Evolutionary conservation across 768 basidiomycete species (phyloP), one percentile per base, ranked within the genome.

Genomic region (Rhizopogon vesiculosus): DNA sequence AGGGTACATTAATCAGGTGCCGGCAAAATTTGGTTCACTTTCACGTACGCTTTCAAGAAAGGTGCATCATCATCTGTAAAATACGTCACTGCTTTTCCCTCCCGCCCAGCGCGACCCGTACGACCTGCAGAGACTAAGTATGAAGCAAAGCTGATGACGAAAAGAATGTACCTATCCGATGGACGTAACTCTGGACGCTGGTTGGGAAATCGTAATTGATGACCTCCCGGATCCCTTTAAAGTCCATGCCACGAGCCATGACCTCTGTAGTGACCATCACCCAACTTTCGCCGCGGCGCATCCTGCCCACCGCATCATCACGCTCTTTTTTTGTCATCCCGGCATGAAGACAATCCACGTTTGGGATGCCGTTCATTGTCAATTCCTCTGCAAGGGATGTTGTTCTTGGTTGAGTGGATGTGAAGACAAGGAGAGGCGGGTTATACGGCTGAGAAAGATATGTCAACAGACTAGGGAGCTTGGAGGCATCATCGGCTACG

Each of bases 141-240:
- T 33, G 18, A 7, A 15, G 28, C 3, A 42, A 42, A 22, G 22
- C 19, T 5, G 6, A 29, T 12, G 7, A 35, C 33, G n/a, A 44
- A 18, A 53, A 25, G 38, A 55, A 65, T 74, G 45, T 39, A 87
- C 92, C 96, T 51, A 99, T 97, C 22, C 97, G 81, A 71, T 99
- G 97, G 42, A 99, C 82, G 66, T 99, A 99, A 65, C 91, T 94
- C 69, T 96, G 93, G 2, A 96, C 88, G 53, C 85, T 95, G 40
- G 89, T 93, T 3, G 97, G 97, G 72, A 98, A 98, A 72, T 98
- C 96, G 64, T 91, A 95, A 70, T 98, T 99, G 66, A 98, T 87
- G 9, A 99, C 94, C 65, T 98, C 91, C 56, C 86, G 78, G 51
- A 96, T 84, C 9, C 95, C 94, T 69, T 88, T 90, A 76, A 99